Percentiles rank a stretch among this genome's conserved stretches.
phyloP scores from a whole-genome alignment of 371 early-diverging fungal genomes.

The Vavraia culicis region DNA sequence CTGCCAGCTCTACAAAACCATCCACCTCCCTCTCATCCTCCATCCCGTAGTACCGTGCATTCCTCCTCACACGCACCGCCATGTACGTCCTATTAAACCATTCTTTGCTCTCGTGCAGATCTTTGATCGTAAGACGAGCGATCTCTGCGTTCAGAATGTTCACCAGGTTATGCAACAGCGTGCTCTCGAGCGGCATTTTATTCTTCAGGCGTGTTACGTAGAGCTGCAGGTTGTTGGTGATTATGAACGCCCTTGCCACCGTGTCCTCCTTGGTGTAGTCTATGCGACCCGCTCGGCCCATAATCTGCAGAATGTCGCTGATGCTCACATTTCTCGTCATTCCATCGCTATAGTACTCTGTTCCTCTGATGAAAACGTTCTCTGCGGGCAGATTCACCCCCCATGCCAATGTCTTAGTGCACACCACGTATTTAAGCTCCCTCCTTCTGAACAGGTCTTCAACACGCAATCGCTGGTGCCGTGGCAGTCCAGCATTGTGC shows the following conservation, averaged over 20 bases:
- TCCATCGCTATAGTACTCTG: conserved; percentile 73
- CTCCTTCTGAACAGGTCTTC: conserved; percentile 76
- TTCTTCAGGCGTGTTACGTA: conserved; percentile 72
- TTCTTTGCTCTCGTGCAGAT: conserved; percentile 66
- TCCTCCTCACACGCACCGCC: conserved; percentile 59
- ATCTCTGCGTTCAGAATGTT: conserved; percentile 88
- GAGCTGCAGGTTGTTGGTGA: conserved; percentile 69
- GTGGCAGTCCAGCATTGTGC: conserved; percentile 93
- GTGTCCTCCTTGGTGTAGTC: conserved; percentile 58
- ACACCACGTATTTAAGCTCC: conserved; percentile 71
- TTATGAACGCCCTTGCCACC: conserved; percentile 77
- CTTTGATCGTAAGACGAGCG: conserved; percentile 65
- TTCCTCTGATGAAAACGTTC: conserved; percentile 91
- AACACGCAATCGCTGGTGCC: conserved; percentile 66
- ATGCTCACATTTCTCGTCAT: conserved; percentile 59
- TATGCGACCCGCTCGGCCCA: conserved; percentile 96
- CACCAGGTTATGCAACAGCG: conserved; percentile 59
- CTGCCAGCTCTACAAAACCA: no score
- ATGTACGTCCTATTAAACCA: conserved; percentile 90
- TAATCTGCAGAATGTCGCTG: conserved; percentile 61
- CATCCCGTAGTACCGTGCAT: conserved; percentile 34
- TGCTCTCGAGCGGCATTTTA: conserved; percentile 84
- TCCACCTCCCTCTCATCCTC: no score
- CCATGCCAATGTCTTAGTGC: conserved; percentile 96
- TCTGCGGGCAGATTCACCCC: conserved; percentile 99